Base-by-base conservation (phyloP, 2,329 filamentous ascomycete species). In the Leptosphaerulina australis region DNA sequence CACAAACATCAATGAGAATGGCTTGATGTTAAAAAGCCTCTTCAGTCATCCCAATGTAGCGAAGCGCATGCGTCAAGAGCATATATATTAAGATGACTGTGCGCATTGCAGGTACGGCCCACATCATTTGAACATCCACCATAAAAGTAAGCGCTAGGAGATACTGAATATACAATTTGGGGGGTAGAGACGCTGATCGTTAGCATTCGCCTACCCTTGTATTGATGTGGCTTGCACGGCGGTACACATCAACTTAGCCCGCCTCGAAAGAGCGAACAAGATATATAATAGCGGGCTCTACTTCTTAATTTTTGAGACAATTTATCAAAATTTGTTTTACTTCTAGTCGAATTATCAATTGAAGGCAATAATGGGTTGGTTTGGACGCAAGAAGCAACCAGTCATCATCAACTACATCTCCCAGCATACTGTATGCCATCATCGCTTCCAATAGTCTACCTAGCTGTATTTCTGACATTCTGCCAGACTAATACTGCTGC, bases 181-280 rank as follows among this genome's bases (percentile, higher is more conserved):
- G 22, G 33, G 3, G n/a, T 22, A 22, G 15, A 2, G 10, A 17
- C 15, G 35, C 28, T 10, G 15, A 35, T 51, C 41, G 45, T 45
- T 51, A 36, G 48, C 26, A 15, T 38, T 48, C 45, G 45, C 37
- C 37, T 41, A 41, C 45, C 45, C 37, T 14, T 41, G 45, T 15
- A 35, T n/a, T 7, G 5, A 5, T 18, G 34, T 38, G 43, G 43
- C 35, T 51, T 38, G 15, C 12, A 18, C 30, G 41, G 36, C 48
- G 29, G 41, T 30, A 44, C 39, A 17, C 33, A 30, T 50, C 26
- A 14, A 3, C 25, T 26, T 18, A 40, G 30, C 40, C 35, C 22
- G 26, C 40, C 18, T 12, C 14, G 18, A n/a, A n/a, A n/a, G n/a
- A n/a, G n/a, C n/a, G n/a, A n/a, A n/a, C n/a, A n/a, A n/a, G n/a